A percentile compares a stretch with the other conserved stretches of the same genome.
These are phyloP conservation scores for Panus rudis DNA, from an alignment of 768 basidiomycete species.

Conservation along the genomic window DNA sequence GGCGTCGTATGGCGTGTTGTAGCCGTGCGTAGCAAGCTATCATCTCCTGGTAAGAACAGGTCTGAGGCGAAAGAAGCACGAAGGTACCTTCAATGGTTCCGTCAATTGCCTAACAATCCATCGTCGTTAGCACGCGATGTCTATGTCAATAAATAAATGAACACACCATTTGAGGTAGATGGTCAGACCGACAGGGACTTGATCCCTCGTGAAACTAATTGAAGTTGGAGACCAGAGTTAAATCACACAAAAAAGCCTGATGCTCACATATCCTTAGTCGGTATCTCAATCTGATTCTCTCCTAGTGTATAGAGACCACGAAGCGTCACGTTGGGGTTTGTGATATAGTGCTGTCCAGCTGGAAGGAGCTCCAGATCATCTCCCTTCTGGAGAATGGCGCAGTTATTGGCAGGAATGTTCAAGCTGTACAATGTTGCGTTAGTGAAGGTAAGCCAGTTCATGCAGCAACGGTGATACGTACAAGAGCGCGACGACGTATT, in stretches of 20 bases:
- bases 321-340: slow-evolving; percentile 75
- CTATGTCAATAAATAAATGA: neutral
- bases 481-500: slow-evolving; percentile 79
- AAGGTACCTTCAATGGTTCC: slow-evolving; percentile 40
- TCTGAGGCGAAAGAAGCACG: neutral
- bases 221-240: neutral
- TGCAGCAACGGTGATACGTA: slow-evolving; percentile 26
- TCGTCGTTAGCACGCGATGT: neutral
- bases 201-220: slow-evolving; percentile 72
- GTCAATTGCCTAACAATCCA: slow-evolving; percentile 40
- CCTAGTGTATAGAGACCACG: slow-evolving; percentile 76
- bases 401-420: slow-evolving; percentile 82
- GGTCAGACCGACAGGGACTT: slow-evolving; percentile 78
- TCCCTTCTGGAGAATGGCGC: slow-evolving; percentile 76
- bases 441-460: neutral
- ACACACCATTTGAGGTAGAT: slow-evolving; percentile 75
- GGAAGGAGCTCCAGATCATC: slow-evolving; percentile 73
- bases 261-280: slow-evolving; percentile 77
- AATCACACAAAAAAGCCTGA: neutral
- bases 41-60: neutral
- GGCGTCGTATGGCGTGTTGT: slow-evolving; percentile 76
- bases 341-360: slow-evolving; percentile 81
- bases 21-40: slow-evolving; percentile 75
- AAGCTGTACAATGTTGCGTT: slow-evolving; percentile 35
- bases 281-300: slow-evolving; percentile 82